phyloP scores from a whole-genome alignment of 352 stramenopile species.

The Phytophthora syringae region DNA sequence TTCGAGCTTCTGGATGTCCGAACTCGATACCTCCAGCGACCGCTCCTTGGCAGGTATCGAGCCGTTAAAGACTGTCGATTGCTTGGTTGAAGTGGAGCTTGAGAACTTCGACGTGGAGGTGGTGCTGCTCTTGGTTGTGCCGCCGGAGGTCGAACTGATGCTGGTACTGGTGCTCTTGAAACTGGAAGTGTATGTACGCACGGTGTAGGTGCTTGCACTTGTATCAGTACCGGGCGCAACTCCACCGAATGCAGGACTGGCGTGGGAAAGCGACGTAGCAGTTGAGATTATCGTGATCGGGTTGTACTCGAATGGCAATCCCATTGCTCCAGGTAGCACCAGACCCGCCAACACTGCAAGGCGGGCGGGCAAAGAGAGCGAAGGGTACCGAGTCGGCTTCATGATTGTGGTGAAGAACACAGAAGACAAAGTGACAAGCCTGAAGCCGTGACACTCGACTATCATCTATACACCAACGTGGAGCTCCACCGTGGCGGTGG shows the following conservation, averaged over 20 bases:
- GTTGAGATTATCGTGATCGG: slow-evolving; percentile 34
- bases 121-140: slow-evolving; percentile 12
- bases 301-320: slow-evolving; percentile 41
- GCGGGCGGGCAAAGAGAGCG: slow-evolving; percentile 5
- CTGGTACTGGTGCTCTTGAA: slow-evolving; percentile 22
- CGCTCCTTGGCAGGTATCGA: slow-evolving; percentile 20
- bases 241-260: slow-evolving; percentile 33
- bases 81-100: slow-evolving; percentile 23
- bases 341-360: slow-evolving; percentile 18
- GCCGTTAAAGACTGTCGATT: slow-evolving; percentile 27
- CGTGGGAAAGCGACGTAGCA: slow-evolving; percentile 35
- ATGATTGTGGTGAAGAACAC: slow-evolving; percentile 24
- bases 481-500: neutral
- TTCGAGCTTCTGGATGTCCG: slow-evolving; percentile 46
- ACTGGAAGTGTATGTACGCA: slow-evolving; percentile 25
- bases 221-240: slow-evolving; percentile 17
- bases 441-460: neutral
- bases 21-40: slow-evolving; percentile 24
- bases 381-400: slow-evolving; percentile 21
- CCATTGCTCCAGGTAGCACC: slow-evolving; percentile 15
- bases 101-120: slow-evolving; percentile 13
- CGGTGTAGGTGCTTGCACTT: slow-evolving; percentile 27
- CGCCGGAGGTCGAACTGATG: slow-evolving; percentile 19
- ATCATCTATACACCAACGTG: slow-evolving; percentile 1
- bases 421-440: slow-evolving; percentile 24